Percentiles rank a stretch among this genome's conserved stretches.
Evolutionary conservation across 257 asterid genomes (phyloP).

Genomic region (Cynanchum wilfordii): DNA sequence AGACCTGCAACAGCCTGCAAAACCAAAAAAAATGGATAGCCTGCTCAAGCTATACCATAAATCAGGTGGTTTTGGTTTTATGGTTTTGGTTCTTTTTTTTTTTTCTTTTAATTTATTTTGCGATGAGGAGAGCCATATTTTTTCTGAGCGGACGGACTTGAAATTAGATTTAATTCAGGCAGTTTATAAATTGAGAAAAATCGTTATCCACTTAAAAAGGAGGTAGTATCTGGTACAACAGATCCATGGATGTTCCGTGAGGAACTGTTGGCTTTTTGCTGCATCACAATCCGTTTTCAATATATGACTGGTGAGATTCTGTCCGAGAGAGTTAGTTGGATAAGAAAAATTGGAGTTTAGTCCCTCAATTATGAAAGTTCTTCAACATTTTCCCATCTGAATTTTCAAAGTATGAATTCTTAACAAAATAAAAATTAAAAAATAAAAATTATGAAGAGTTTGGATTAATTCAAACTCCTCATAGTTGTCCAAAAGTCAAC

Average conservation of each 20-base stretch:
- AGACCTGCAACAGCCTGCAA: conserved; percentile 12
- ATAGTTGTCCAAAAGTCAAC: no score
- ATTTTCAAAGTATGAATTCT: no score
- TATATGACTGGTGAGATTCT: background rate
- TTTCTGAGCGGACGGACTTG: conserved; percentile 23
- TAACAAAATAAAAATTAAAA: no score
- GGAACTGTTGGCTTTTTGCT: conserved; percentile 1
- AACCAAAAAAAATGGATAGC: no score
- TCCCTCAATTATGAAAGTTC: background rate
- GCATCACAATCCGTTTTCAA: background rate
- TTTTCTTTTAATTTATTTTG: background rate
- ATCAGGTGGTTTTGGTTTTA: background rate
- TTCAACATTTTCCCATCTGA: background rate
- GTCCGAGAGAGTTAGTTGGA: background rate
- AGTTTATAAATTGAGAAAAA: background rate
- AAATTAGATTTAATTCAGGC: conserved; percentile 25
- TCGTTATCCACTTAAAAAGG: background rate
- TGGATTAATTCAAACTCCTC: no score
- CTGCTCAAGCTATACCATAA: background rate
- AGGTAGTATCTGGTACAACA: background rate
- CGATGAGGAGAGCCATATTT: background rate
- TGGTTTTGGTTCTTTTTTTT: background rate
- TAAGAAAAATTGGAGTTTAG: background rate
- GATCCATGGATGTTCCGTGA: conserved; percentile 3
- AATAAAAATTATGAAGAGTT: no score